Percentiles rank a stretch among this genome's conserved stretches.
These are phyloP conservation scores for Euryodendron excelsum DNA, from an alignment of 148 eudicot species.

Conservation along the genomic window DNA sequence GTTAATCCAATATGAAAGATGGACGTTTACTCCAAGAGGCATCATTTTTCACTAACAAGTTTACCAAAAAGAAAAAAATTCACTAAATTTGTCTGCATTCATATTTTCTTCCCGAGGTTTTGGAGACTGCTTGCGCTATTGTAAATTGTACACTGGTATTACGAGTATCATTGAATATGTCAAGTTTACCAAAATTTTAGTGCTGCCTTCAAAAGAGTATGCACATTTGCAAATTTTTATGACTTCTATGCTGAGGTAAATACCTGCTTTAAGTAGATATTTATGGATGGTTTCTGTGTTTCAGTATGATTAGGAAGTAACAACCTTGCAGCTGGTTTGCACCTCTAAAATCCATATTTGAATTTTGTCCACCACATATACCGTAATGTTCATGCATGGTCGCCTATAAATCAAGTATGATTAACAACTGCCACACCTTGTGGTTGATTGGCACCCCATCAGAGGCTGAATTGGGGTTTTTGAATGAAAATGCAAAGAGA, in stretches of 20 bases:
- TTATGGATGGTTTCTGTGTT: not conserved
- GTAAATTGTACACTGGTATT: not conserved
- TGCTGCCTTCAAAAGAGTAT: not conserved
- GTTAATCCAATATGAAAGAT: not conserved
- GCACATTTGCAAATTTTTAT: not conserved
- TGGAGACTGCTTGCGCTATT: not conserved
- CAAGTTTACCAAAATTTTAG: not conserved
- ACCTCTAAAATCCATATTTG: not conserved
- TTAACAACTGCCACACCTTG: not conserved
- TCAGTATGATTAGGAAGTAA: not conserved
- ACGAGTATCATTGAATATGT: not conserved
- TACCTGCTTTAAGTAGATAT: not conserved
- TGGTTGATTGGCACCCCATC: slow-evolving; percentile 92
- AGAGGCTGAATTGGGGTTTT: slow-evolving; percentile 73
- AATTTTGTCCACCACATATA: not conserved
- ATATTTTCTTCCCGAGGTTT: not conserved
- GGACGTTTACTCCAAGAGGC: not conserved
- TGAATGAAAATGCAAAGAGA: slow-evolving; percentile 95
- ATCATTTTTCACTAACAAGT: too few relatives aligned
- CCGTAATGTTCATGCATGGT: not conserved
- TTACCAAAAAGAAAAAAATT: too few relatives aligned
- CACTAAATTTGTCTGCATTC: not conserved
- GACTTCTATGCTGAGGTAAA: not conserved
- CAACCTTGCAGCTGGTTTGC: not conserved
- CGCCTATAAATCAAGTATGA: not conserved